Percentiles rank a stretch among this genome's conserved stretches.
Conservation (phyloP, 805 yeast genomes). For the Sungouiozyma ichnusensis region DNA sequence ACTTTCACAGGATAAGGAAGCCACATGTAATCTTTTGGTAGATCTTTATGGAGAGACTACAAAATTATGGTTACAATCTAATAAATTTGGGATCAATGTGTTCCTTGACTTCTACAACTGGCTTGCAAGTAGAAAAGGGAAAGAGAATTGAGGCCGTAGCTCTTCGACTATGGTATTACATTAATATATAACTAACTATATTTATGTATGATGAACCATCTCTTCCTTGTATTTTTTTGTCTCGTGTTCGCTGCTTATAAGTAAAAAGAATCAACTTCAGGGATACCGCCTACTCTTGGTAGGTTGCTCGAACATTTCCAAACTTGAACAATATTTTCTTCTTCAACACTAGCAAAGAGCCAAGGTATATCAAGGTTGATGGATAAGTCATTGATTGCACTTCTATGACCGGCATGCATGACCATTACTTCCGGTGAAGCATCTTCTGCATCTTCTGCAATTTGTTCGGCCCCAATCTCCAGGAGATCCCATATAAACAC, state of each 20-base stretch:
- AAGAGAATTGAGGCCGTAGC: background rate
- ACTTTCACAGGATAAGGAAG: conserved; percentile 25
- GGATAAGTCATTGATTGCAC: conserved; percentile 60
- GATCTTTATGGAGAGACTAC: conserved; percentile 47
- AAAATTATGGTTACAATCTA: conserved; percentile 45
- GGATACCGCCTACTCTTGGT: conserved; percentile 22
- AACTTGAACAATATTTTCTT: conserved; percentile 36
- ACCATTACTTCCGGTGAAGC: conserved; percentile 81
- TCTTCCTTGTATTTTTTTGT: background rate
- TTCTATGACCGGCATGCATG: conserved; percentile 91
- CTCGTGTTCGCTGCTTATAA: background rate
- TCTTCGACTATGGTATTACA: background rate
- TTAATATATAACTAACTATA: background rate
- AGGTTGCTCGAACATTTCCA: conserved; percentile 34
- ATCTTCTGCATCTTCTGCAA: conserved; percentile 80
- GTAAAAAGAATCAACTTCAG: conserved; percentile 2
- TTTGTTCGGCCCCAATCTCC: conserved; percentile 75
- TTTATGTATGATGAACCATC: background rate
- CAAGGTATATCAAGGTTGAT: conserved; percentile 64
- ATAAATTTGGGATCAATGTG: conserved; percentile 27
- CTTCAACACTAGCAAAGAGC: conserved; percentile 52
- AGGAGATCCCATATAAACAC: conserved; percentile 72
- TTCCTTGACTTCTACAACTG: conserved; percentile 77
- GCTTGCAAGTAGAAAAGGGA: conserved; percentile 44
- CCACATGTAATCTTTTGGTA: conserved; percentile 35